Percentiles rank a stretch among this genome's conserved stretches.
Evolutionary conservation across 352 stramenopile species (phyloP).

Genomic region (Phytophthora sp.): DNA sequence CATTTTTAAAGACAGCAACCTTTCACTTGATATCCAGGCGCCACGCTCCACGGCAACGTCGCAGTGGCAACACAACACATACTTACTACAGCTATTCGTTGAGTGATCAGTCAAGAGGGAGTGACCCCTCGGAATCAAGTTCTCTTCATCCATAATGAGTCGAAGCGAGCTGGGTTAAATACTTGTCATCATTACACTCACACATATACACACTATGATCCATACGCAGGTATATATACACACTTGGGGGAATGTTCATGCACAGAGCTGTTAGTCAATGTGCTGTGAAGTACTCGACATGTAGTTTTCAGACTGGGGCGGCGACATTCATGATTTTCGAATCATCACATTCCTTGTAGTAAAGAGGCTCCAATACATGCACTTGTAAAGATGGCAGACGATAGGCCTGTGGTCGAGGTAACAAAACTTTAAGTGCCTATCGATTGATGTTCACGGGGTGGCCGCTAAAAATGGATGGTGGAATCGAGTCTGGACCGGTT

Average conservation of each 20-base stretch:
- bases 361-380: slow-evolving; percentile 23
- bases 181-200: slow-evolving; percentile 90
- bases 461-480: slow-evolving; percentile 31
- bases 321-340: slow-evolving; percentile 88
- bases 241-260: slow-evolving; percentile 80
- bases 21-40: slow-evolving; percentile 33
- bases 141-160: slow-evolving; percentile 88
- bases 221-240: slow-evolving; percentile 27
- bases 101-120: slow-evolving; percentile 89
- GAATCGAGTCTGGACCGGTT: slow-evolving; percentile 28
- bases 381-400: not conserved
- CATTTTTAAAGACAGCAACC: not conserved
- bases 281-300: slow-evolving; percentile 86
- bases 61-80: slow-evolving; percentile 7
- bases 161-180: slow-evolving; percentile 90
- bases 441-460: not conserved
- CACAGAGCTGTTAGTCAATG: slow-evolving; percentile 84
- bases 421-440: slow-evolving; percentile 23
- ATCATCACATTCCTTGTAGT: slow-evolving; percentile 83
- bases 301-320: slow-evolving; percentile 82
- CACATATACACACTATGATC: slow-evolving; percentile 16
- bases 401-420: slow-evolving; percentile 15
- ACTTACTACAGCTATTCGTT: slow-evolving; percentile 18
- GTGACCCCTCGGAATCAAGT: slow-evolving; percentile 88
- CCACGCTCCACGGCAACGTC: slow-evolving; percentile 5